Percentiles rank a stretch among this genome's conserved stretches.
Conservation (phyloP, 305 asterid species). For the Fraxinus dipetala region DNA sequence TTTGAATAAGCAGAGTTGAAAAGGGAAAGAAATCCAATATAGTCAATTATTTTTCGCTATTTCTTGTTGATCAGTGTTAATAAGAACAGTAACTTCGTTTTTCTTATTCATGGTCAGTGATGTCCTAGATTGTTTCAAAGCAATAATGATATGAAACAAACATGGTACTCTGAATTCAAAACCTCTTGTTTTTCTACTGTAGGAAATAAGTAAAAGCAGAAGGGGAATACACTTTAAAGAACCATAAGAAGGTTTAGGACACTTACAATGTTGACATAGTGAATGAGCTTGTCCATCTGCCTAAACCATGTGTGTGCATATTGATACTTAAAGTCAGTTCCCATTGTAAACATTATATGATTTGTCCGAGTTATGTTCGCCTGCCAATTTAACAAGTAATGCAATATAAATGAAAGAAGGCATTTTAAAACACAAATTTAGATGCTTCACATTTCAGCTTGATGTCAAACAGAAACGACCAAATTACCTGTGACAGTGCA, state of each 20-base stretch:
- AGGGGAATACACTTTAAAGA: background rate
- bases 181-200: background rate
- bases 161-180: background rate
- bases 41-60: background rate
- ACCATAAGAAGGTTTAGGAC: background rate
- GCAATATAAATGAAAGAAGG: background rate
- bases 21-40: background rate
- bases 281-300: slow-evolving; percentile 78
- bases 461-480: background rate
- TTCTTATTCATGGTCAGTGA: background rate
- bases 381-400: slow-evolving; percentile 29
- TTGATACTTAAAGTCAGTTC: slow-evolving; percentile 75
- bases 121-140: background rate
- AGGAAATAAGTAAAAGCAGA: background rate
- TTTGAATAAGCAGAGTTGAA: background rate
- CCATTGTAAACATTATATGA: slow-evolving; percentile 84
- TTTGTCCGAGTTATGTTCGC: slow-evolving; percentile 68
- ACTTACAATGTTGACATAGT: slow-evolving; percentile 67
- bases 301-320: slow-evolving; percentile 64
- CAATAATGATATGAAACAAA: background rate
- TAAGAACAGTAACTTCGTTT: background rate
- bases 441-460: background rate
- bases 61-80: background rate
- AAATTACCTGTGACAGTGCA: slow-evolving; percentile 44
- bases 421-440: background rate